Evolutionary conservation across 345 rosid species (phyloP), one percentile per base, ranked within the genome.

Genomic region (Euclidium syriacum): DNA sequence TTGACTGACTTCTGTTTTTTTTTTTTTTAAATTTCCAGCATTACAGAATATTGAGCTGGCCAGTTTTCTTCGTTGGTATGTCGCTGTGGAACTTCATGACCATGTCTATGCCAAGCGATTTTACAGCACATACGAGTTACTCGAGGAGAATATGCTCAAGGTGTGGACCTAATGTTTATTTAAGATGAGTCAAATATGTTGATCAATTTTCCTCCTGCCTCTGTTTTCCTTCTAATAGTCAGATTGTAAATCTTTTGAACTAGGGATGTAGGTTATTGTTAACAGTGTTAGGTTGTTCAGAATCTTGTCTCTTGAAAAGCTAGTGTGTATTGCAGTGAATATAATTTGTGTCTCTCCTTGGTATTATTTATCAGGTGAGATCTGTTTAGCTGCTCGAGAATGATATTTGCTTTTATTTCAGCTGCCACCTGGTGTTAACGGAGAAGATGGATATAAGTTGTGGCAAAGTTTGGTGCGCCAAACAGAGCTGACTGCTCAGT

Each of bases 391-490:
- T 64, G 10, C 60, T 64, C 19, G 25, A 41, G 44, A 57, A 38
- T 65, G 25, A 24, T 38, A 23, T 17, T 64, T 67, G 24, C 34
- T 53, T 33, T 75, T 62, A 48, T 67, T 52, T 27, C 87, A 94
- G 97, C 73, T 84, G 75, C 59, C 81, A 14, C 77, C 83, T 67
- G 78, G 80, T 63, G 78, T 57, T 62, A 72, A 79, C 62, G 83
- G 86, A 39, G 89, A 84, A 62, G 92, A 85, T 82, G 97, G 99
- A 50, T 59, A 52, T 52, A 85, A 85, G 73, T 59, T 75, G 74
- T 94, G 99, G 97, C 96, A 83, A 74, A 87, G 91, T 76, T 77
- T 94, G 83, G 90, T 90, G 48, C 88, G 92, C 19, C 99, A 94
- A 77, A 90, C 95, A 35, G 90, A 90, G 77, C 73, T 94, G 84